Evolutionary conservation across 305 asterid species (phyloP).

Genomic region (Solanum aculeatissimum): DNA sequence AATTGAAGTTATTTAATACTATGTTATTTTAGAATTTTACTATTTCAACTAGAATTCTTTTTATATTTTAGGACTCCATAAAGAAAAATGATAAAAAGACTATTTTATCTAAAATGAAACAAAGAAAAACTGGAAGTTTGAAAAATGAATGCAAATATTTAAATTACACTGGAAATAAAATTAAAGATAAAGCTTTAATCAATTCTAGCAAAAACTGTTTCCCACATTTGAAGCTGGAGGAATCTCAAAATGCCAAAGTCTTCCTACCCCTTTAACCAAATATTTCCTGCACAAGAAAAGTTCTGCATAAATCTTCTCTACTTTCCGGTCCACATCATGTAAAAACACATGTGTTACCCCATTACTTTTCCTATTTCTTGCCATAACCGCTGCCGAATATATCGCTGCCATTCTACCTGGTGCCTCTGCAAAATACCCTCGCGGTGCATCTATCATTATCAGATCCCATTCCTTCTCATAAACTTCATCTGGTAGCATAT

Average conservation of each 20-base stretch:
- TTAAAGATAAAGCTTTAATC: background rate
- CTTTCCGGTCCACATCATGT: conserved; percentile 70
- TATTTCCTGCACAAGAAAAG: conserved; percentile 51
- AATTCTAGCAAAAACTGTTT: conserved; percentile 37
- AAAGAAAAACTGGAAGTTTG: background rate
- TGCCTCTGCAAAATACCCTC: conserved; percentile 66
- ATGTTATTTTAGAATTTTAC: no score
- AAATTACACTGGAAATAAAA: background rate
- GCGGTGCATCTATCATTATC: conserved; percentile 82
- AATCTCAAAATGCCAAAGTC: conserved; percentile 64
- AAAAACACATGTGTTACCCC: conserved; percentile 69
- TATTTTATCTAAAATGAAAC: no score
- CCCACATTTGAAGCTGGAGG: conserved; percentile 26
- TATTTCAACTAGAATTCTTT: no score
- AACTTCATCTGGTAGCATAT: conserved; percentile 53
- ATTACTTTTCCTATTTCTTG: conserved; percentile 40
- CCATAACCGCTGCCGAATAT: conserved; percentile 79
- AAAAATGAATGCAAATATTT: background rate
- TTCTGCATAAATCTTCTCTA: conserved; percentile 60
- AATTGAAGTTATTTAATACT: no score
- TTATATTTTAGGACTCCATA: no score
- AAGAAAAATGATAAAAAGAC: no score
- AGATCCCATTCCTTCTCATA: conserved; percentile 71
- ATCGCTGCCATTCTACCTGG: conserved; percentile 90
- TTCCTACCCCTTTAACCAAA: conserved; percentile 41